A percentile compares a stretch with the other conserved stretches of the same genome.
phyloP scores from a whole-genome alignment of 345 rosid genomes.

The Populus pruinosa region DNA sequence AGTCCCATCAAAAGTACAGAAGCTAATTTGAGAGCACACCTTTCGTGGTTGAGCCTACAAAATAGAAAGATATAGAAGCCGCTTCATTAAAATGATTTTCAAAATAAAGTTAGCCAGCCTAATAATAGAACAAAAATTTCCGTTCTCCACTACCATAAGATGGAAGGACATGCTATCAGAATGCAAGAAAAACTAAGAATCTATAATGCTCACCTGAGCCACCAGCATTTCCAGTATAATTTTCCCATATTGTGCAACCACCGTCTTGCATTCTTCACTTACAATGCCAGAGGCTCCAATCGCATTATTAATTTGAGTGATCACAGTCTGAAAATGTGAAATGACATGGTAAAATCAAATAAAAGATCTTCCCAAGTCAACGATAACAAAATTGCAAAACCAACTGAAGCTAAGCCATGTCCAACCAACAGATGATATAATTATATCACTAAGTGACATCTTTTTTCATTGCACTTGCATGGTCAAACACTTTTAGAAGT shows the following conservation, averaged over 20 bases:
- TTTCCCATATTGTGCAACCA: conserved; percentile 29
- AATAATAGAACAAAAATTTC: not conserved
- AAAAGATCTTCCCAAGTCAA: not conserved
- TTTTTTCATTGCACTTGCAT: not conserved
- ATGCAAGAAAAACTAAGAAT: not conserved
- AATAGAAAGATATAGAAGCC: not conserved
- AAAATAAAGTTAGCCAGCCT: not conserved
- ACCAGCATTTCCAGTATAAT: conserved; percentile 26
- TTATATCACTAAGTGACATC: not conserved
- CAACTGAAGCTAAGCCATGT: not conserved
- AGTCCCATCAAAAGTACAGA: conserved; percentile 20
- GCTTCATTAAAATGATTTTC: not conserved
- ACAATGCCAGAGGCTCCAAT: conserved; percentile 33
- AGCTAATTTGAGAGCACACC: conserved; percentile 31
- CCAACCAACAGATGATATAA: not conserved
- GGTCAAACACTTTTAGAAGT: not conserved
- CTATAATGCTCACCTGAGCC: conserved; percentile 15
- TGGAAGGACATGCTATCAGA: not conserved
- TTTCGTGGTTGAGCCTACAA: conserved; percentile 22
- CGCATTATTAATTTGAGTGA: conserved; percentile 30
- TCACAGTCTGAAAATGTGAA: conserved; percentile 22
- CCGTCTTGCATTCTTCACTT: conserved; percentile 34
- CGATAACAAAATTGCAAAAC: not conserved
- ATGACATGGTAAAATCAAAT: conserved; percentile 1
- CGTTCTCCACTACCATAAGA: too few relatives aligned